A percentile compares a stretch with the other conserved stretches of the same genome.
phyloP scores from a whole-genome alignment of 2,329 filamentous ascomycete species.

The Dactylellina haptotyla region DNA sequence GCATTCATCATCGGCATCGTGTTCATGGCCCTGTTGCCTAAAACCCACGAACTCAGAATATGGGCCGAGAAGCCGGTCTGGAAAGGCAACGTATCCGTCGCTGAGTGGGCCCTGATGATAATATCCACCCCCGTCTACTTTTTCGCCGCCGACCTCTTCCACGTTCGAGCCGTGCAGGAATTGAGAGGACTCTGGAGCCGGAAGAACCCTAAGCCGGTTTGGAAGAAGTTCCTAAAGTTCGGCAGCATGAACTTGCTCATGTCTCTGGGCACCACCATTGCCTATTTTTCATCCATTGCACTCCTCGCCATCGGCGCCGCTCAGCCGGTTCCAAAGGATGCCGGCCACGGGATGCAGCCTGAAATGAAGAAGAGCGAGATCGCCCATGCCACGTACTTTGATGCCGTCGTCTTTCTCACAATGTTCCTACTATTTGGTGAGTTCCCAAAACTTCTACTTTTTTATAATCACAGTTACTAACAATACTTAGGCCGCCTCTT shows the following conservation, averaged over 20 bases:
- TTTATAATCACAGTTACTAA: slow-evolving; percentile 37
- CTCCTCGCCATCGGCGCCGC: slow-evolving; percentile 76
- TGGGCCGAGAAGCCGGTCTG: slow-evolving; percentile 77
- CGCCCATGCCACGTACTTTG: slow-evolving; percentile 73
- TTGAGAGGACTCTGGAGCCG: slow-evolving; percentile 79
- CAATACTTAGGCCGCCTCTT: slow-evolving; percentile 71
- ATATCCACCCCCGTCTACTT: slow-evolving; percentile 88
- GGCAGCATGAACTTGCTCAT: slow-evolving; percentile 97
- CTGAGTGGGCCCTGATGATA: slow-evolving; percentile 81
- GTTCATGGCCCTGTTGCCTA: slow-evolving; percentile 83
- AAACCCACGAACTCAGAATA: slow-evolving; percentile 68
- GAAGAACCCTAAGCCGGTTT: slow-evolving; percentile 76
- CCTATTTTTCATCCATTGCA: slow-evolving; percentile 82
- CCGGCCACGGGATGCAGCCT: slow-evolving; percentile 59
- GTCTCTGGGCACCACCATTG: slow-evolving; percentile 85
- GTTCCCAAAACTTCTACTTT: slow-evolving; percentile 51
- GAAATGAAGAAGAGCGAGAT: slow-evolving; percentile 67
- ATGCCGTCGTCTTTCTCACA: slow-evolving; percentile 90
- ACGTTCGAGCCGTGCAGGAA: slow-evolving; percentile 80
- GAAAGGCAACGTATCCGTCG: slow-evolving; percentile 75
- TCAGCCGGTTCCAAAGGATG: slow-evolving; percentile 57
- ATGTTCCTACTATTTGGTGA: slow-evolving; percentile 79
- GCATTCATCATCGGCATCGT: slow-evolving; percentile 88
- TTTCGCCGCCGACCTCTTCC: slow-evolving; percentile 85
- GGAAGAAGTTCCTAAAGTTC: slow-evolving; percentile 86